Evolutionary conservation across 1,284 basidiomycete genomes (phyloP).

Genomic region (Phlebopus sp.): DNA sequence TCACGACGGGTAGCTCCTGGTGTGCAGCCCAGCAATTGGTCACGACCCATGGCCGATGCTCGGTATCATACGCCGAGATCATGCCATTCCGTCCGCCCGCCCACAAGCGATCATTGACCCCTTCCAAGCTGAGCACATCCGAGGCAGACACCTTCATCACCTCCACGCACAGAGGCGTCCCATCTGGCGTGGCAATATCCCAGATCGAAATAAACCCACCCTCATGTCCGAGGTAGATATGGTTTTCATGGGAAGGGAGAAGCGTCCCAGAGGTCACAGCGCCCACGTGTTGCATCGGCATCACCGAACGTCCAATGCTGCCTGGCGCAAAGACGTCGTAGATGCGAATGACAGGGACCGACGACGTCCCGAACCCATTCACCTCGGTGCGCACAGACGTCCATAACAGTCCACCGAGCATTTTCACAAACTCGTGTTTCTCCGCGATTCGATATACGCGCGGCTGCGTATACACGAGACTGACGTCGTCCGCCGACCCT

Average conservation of each 20-base stretch:
- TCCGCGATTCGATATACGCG: slow-evolving; percentile 74
- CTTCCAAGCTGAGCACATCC: slow-evolving; percentile 77
- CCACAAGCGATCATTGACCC: slow-evolving; percentile 83
- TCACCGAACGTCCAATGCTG: slow-evolving; percentile 45
- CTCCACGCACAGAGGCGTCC: slow-evolving; percentile 57
- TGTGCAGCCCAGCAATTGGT: slow-evolving; percentile 93
- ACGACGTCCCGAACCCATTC: slow-evolving; percentile 40
- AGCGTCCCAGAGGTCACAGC: slow-evolving; percentile 80
- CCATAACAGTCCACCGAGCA: slow-evolving; percentile 79
- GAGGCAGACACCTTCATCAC: slow-evolving; percentile 77
- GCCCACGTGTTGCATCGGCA: slow-evolving; percentile 66
- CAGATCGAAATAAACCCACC: slow-evolving; percentile 86
- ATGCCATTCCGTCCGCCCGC: slow-evolving; percentile 78
- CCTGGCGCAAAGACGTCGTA: slow-evolving; percentile 68
- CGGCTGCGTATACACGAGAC: slow-evolving; percentile 46
- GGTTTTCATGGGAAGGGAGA: slow-evolving; percentile 63
- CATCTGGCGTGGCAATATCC: slow-evolving; percentile 51
- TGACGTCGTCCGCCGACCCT: slow-evolving; percentile 35
- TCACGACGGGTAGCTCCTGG: slow-evolving; percentile 71
- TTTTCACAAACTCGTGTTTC: slow-evolving; percentile 74
- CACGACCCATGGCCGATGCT: slow-evolving; percentile 73
- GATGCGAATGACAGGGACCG: slow-evolving; percentile 72
- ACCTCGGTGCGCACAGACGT: slow-evolving; percentile 60
- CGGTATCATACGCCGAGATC: slow-evolving; percentile 82
- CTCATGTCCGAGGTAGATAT: slow-evolving; percentile 90